These are phyloP conservation scores for Coemansia sp. DNA, from an alignment of 371 early-diverging fungal species.

Conservation along the genomic window DNA sequence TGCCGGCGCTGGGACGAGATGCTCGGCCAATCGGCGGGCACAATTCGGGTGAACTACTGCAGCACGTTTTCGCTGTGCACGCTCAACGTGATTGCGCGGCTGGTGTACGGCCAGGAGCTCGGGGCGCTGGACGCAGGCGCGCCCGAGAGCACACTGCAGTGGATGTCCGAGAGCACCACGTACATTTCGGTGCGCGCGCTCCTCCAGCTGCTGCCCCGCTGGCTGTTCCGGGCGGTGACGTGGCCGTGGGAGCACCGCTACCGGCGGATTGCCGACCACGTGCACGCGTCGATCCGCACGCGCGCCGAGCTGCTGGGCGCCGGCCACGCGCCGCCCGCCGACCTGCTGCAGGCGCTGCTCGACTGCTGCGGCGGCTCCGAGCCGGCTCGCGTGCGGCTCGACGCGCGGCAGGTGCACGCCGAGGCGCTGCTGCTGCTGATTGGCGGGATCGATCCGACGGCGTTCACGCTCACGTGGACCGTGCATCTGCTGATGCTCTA, in stretches of 20 bases:
- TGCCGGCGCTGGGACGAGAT: slow-evolving; percentile 6
- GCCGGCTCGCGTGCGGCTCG: slow-evolving; percentile 13
- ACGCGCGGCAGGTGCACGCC: slow-evolving; percentile 18
- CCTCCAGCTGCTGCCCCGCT: slow-evolving; percentile 13
- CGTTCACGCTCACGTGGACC: slow-evolving; percentile 39
- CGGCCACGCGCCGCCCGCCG: slow-evolving; percentile 2
- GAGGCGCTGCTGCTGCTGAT: slow-evolving; percentile 35
- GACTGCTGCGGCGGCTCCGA: slow-evolving; percentile 21
- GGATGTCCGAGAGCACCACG: slow-evolving; percentile 13
- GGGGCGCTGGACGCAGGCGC: neutral
- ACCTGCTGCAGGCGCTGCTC: slow-evolving; percentile 29
- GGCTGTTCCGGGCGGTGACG: slow-evolving; percentile 7
- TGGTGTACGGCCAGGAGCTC: slow-evolving; percentile 31
- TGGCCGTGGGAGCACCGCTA: slow-evolving; percentile 23
- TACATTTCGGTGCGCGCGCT: slow-evolving; percentile 25
- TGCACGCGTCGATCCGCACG: slow-evolving; percentile 5
- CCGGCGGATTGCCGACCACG: slow-evolving; percentile 2
- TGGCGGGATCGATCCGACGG: slow-evolving; percentile 41
- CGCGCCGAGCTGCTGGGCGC: slow-evolving; percentile 8
- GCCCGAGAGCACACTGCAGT: neutral
- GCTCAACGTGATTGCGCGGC: slow-evolving; percentile 14
- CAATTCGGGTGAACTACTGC: slow-evolving; percentile 13
- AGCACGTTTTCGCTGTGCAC: slow-evolving; percentile 17
- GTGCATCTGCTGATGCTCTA: slow-evolving; percentile 35
- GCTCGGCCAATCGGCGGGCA: neutral